These are phyloP conservation scores for Cryphonectria japonica DNA, from an alignment of 2,329 filamentous ascomycete genomes.

Conservation along the genomic window DNA sequence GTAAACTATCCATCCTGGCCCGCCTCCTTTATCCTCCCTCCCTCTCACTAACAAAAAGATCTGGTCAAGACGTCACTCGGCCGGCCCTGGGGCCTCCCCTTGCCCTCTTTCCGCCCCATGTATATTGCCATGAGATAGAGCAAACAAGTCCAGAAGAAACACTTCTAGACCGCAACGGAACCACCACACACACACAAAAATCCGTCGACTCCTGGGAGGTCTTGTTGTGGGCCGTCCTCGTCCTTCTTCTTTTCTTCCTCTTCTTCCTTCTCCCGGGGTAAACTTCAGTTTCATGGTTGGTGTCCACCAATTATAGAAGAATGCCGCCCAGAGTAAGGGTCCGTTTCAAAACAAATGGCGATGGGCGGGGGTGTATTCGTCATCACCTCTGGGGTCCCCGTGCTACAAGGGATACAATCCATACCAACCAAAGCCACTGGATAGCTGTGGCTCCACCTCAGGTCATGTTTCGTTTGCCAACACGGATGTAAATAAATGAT, in stretches of 20 bases:
- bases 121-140: not conserved
- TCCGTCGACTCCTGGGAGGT: not conserved
- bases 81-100: too few relatives aligned
- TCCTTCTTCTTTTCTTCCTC: not conserved
- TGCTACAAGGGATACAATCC: not conserved
- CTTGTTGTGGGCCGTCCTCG: not conserved
- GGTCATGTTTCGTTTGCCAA: not conserved
- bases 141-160: not conserved
- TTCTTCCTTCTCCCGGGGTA: not conserved
- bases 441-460: not conserved
- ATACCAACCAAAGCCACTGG: not conserved
- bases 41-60: not conserved
- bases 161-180: not conserved
- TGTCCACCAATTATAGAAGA: not conserved
- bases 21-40: not conserved
- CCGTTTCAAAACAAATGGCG: slow-evolving; percentile 28
- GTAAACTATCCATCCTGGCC: not conserved
- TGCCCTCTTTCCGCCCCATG: not conserved
- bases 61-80: too few relatives aligned
- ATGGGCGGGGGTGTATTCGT: slow-evolving; percentile 20
- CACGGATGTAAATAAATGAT: not conserved
- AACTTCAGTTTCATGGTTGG: not conserved
- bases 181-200: not conserved
- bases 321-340: not conserved
- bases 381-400: slow-evolving; percentile 11